These are phyloP conservation scores for Centaurea solstitialis DNA, from an alignment of 129 eudicot species.

Conservation along the genomic window DNA sequence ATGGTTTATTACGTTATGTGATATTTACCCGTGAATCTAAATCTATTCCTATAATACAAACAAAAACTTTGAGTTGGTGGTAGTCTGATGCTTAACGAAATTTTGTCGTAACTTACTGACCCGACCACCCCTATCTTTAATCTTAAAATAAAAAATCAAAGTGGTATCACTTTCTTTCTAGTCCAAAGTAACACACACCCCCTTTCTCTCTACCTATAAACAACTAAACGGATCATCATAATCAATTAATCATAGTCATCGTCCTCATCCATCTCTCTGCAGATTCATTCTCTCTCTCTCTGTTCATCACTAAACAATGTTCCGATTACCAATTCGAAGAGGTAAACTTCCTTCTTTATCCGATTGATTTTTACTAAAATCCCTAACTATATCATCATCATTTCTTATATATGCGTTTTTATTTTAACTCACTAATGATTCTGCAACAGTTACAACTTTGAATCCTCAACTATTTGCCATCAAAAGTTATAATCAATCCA, in stretches of 20 bases:
- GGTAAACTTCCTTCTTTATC: slow-evolving; percentile 13
- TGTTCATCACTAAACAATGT: not conserved
- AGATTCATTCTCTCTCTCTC: slow-evolving; percentile 16
- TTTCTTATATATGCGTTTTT: not conserved
- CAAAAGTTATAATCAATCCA: slow-evolving; percentile 3
- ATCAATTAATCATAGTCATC: no score
- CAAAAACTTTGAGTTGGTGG: no score
- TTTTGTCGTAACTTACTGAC: no score
- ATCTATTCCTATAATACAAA: no score
- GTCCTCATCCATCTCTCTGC: slow-evolving; percentile 16
- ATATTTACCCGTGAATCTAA: no score
- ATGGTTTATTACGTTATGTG: no score
- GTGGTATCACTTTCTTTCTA: not conserved
- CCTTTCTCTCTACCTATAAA: slow-evolving; percentile 4
- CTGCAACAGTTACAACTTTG: slow-evolving; percentile 7
- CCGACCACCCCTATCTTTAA: no score
- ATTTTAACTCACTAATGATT: not conserved
- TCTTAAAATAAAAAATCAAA: not conserved
- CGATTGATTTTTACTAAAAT: not conserved
- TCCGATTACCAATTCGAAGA: slow-evolving; percentile 31
- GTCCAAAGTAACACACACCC: slow-evolving; percentile 1
- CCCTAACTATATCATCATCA: not conserved
- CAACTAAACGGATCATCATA: not conserved
- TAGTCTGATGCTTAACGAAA: no score
- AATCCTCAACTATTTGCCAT: slow-evolving; percentile 31